Base-by-base conservation (phyloP, 2,329 filamentous ascomycete genomes). In the Trichoderma asperellum region DNA sequence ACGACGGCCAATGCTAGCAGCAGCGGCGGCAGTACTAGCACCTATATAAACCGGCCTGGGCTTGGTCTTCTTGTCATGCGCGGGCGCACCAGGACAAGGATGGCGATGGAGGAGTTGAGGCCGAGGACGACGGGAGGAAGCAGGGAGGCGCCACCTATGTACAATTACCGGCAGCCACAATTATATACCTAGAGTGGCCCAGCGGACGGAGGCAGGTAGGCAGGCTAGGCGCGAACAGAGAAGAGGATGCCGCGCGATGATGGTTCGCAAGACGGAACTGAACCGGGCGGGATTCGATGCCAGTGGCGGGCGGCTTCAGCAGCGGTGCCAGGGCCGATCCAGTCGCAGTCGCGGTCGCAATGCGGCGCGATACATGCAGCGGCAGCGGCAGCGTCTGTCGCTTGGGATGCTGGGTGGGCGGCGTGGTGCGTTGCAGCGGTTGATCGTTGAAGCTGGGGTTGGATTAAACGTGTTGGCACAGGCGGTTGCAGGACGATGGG, bases 401-500 rank as follows among this genome's bases (percentile, higher is more conserved):
- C 63, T 52, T 59, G 63, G 47, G 37, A 34, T 56, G 40, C 34
- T 37, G 62, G 16, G 35, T 32, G 52, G 37, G 43, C 35, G 43
- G 55, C 29, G 61, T 47, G 43, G 40, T 62, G 61, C 61, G 47
- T 34, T 52, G 53, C 63, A 67, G 62, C 68, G 65, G 69, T 69
- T 68, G 68, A 70, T 70, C 53, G 29, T 24, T 61, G 68, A 70
- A 62, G 63, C 68, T 70, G 68, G 68, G 63, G 68, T 70, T 61
- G 68, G 57, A 68, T 68, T 68, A 70, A 69, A 61, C 63, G 62
- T 61, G 55, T 55, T 60, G 56, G 65, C 43, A 71, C 59, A 63
- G 68, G 71, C 71, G 71, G 70, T 72, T 73, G 76, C 75, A 76
- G 76, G 71, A 74, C 72, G 72, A 76, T 83, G 83, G 82, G 83